These are phyloP conservation scores for Penicillium occitanis DNA, from an alignment of 2,329 filamentous ascomycete species.

Conservation along the genomic window DNA sequence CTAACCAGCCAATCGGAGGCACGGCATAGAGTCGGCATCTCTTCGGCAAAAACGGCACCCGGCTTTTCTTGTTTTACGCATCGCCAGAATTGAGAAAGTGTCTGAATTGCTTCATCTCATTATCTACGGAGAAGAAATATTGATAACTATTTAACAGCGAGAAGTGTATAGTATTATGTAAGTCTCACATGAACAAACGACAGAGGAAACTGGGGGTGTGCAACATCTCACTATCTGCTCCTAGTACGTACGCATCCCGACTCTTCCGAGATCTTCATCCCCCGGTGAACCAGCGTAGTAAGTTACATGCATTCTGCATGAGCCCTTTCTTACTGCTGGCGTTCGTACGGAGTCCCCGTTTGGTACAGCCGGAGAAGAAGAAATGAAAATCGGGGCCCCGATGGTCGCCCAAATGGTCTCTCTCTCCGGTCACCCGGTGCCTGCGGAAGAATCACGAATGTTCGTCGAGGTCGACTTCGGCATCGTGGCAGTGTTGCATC, in stretches of 20 bases:
- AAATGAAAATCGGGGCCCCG: constrained; percentile 1
- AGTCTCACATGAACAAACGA: background rate
- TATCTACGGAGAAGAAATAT: background rate
- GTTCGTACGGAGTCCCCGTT: background rate
- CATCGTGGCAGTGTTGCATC: background rate
- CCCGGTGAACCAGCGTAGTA: constrained; percentile 8
- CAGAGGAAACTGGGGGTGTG: background rate
- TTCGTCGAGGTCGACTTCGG: background rate
- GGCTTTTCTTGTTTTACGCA: background rate
- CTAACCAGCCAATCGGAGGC: constrained; percentile 20
- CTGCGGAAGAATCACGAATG: background rate
- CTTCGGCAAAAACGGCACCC: background rate
- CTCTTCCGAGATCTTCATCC: background rate
- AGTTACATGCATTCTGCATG: background rate
- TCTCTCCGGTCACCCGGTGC: no score
- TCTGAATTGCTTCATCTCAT: background rate
- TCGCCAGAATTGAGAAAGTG: no score
- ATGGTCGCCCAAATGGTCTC: no score
- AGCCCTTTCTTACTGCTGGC: no score
- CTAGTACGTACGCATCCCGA: background rate
- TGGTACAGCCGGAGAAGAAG: background rate
- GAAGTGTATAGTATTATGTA: background rate
- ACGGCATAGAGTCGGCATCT: constrained; percentile 9
- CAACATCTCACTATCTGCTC: background rate
- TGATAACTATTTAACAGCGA: background rate